Percentiles rank a stretch among this genome's conserved stretches.
Conservation (phyloP, 352 stramenopile genomes). For the Phytophthora pinifolia region DNA sequence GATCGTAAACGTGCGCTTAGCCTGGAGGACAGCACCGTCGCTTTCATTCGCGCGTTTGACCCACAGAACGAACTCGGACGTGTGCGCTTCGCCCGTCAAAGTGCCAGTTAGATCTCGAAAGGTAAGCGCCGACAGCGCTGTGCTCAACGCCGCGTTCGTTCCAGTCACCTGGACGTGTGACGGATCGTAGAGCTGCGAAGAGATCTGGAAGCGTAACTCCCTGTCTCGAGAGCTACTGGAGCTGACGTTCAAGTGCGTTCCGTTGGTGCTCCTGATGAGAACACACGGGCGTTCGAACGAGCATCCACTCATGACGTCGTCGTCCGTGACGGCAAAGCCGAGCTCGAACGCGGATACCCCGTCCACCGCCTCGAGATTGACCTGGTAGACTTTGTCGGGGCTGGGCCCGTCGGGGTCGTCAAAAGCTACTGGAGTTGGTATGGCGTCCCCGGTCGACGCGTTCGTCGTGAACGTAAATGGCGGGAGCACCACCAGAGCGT, state of each 20-base stretch:
- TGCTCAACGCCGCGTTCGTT: constrained; percentile 36
- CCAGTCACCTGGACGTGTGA: constrained; percentile 49
- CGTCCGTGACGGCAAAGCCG: constrained; percentile 43
- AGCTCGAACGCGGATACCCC: constrained; percentile 41
- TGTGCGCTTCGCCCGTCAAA: constrained; percentile 25
- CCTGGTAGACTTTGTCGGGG: constrained; percentile 38
- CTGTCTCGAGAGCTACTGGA: constrained; percentile 16
- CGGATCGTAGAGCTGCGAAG: constrained; percentile 38
- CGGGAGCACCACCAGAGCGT: constrained; percentile 48
- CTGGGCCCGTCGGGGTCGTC: constrained; percentile 47
- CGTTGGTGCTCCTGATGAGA: constrained; percentile 36
- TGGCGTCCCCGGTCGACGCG: constrained; percentile 10
- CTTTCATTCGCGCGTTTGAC: constrained; percentile 36
- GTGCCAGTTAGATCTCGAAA: constrained; percentile 37
- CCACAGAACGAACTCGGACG: constrained; percentile 38
- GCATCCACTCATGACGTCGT: constrained; percentile 57
- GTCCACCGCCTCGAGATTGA: constrained; percentile 44
- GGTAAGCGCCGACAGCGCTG: constrained; percentile 35
- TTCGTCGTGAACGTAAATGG: constrained; percentile 40
- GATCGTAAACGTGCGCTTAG: constrained; percentile 31
- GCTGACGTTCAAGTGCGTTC: constrained; percentile 25
- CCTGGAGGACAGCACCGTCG: constrained; percentile 7
- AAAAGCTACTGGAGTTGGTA: constrained; percentile 49
- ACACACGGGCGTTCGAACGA: constrained; percentile 49
- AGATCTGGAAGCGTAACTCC: constrained; percentile 31